Percentiles rank a stretch among this genome's conserved stretches.
Conservation (phyloP, 805 yeast species). For the Candida nemodendra region DNA sequence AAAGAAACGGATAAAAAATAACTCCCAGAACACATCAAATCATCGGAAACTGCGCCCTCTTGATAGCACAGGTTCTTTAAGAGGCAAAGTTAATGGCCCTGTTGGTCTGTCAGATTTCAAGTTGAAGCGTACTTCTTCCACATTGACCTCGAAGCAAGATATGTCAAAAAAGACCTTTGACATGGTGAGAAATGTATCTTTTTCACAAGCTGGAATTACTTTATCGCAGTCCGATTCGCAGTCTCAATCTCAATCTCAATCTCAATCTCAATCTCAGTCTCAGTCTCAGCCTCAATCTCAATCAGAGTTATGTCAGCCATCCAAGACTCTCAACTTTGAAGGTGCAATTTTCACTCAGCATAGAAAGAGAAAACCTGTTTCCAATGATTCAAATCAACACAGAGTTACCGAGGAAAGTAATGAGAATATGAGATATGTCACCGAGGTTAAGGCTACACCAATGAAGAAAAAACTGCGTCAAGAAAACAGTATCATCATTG, state of each 20-base stretch:
- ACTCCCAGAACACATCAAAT: conserved; percentile 2
- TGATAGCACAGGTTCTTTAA: conserved; percentile 3
- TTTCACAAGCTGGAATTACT: too few species aligned
- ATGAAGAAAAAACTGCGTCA: conserved; percentile 14
- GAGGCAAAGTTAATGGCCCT: neutral
- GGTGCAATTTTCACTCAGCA: conserved; percentile 20
- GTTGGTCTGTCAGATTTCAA: conserved; percentile 24
- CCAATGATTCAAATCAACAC: neutral
- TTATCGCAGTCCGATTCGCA: too few species aligned
- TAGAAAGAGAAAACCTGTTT: conserved; percentile 17
- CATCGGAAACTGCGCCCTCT: neutral
- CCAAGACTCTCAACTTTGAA: neutral
- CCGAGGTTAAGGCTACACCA: conserved; percentile 33
- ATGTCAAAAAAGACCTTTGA: conserved; percentile 33
- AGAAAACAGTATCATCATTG: conserved; percentile 13
- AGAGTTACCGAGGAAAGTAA: neutral
- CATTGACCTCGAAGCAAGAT: conserved; percentile 14
- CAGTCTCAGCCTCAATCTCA: conserved; percentile 3
- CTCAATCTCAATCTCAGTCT: conserved; percentile 10
- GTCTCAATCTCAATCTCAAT: conserved; percentile 3
- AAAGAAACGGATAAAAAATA: conserved; percentile 5
- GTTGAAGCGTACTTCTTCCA: conserved; percentile 5
- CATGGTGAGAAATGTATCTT: conserved; percentile 29
- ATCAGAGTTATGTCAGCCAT: neutral
- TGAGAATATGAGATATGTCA: neutral